Conservation (phyloP, 2,329 filamentous ascomycete genomes). For the Alternaria triticina region DNA sequence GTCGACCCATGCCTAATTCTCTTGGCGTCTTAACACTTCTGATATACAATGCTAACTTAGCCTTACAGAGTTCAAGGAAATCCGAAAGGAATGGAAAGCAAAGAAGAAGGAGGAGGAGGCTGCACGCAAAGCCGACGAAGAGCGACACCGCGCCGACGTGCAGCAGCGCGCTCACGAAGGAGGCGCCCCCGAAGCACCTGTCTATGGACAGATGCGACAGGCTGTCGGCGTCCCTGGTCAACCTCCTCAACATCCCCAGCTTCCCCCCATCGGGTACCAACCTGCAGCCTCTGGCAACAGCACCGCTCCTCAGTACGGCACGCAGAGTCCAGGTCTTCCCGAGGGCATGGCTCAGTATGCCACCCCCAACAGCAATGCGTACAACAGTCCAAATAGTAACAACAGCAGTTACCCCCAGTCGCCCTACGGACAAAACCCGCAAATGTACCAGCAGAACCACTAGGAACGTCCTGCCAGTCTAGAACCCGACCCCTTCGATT, state of each 20-base stretch:
- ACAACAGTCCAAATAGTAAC: slow-evolving; percentile 52
- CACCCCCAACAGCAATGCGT: slow-evolving; percentile 50
- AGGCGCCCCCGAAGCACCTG: slow-evolving; percentile 54
- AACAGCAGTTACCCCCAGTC: slow-evolving; percentile 59
- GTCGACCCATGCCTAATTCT: slow-evolving; percentile 46
- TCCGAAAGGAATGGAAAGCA: slow-evolving; percentile 98
- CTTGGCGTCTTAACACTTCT: slow-evolving; percentile 40
- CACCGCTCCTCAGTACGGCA: slow-evolving; percentile 54
- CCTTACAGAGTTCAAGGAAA: slow-evolving; percentile 91
- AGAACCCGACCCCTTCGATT: neutral
- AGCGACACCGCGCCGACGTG: slow-evolving; percentile 74
- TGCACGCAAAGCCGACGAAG: slow-evolving; percentile 86
- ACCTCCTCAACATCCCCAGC: slow-evolving; percentile 54
- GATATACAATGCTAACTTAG: slow-evolving; percentile 47
- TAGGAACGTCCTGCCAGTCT: slow-evolving; percentile 18
- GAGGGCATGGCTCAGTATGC: slow-evolving; percentile 59
- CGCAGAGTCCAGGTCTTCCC: slow-evolving; percentile 53
- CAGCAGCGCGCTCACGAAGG: slow-evolving; percentile 59
- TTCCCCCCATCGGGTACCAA: slow-evolving; percentile 60
- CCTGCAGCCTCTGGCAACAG: slow-evolving; percentile 53
- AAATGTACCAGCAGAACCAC: slow-evolving; percentile 56
- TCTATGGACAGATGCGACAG: slow-evolving; percentile 54
- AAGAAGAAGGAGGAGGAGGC: slow-evolving; percentile 99
- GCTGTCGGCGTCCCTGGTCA: slow-evolving; percentile 54
- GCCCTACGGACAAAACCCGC: slow-evolving; percentile 56